Conservation (phyloP, 306 rosid species). For the Lablab purpureus region DNA sequence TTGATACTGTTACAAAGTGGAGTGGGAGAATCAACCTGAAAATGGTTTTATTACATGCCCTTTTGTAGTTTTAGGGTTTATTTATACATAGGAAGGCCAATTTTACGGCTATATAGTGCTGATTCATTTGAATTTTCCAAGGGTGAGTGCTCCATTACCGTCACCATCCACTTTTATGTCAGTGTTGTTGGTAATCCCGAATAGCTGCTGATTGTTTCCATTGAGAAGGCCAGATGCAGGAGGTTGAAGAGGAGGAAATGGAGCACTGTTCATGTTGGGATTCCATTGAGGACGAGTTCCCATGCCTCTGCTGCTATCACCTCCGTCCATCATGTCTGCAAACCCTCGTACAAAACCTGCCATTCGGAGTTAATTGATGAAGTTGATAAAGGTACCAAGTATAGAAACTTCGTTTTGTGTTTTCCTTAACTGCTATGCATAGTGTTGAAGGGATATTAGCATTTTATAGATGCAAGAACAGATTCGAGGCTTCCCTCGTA, state of each 20-base stretch:
- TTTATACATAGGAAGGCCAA: not conserved
- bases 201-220: slow-evolving; percentile 42
- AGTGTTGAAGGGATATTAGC: too few species aligned
- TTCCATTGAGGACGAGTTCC: not conserved
- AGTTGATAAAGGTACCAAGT: too few species aligned
- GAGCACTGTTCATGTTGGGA: not conserved
- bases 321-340: not conserved
- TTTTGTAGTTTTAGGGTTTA: too few species aligned
- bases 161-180: slow-evolving; percentile 46
- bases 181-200: slow-evolving; percentile 47
- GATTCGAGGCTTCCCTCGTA: too few species aligned
- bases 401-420: too few species aligned
- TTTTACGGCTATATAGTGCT: not conserved
- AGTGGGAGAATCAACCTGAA: too few species aligned
- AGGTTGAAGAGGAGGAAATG: slow-evolving; percentile 7
- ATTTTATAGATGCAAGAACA: too few species aligned
- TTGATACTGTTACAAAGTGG: too few species aligned
- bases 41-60: too few species aligned
- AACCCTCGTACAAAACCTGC: slow-evolving; percentile 42
- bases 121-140: slow-evolving; percentile 43
- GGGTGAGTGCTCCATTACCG: slow-evolving; percentile 41
- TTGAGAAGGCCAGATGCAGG: slow-evolving; percentile 22
- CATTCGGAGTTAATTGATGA: not conserved
- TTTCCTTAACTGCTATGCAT: too few species aligned
- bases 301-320: not conserved